Evolutionary conservation across 1,284 basidiomycete species (phyloP).

Genomic region (Heimioporus retisporus): DNA sequence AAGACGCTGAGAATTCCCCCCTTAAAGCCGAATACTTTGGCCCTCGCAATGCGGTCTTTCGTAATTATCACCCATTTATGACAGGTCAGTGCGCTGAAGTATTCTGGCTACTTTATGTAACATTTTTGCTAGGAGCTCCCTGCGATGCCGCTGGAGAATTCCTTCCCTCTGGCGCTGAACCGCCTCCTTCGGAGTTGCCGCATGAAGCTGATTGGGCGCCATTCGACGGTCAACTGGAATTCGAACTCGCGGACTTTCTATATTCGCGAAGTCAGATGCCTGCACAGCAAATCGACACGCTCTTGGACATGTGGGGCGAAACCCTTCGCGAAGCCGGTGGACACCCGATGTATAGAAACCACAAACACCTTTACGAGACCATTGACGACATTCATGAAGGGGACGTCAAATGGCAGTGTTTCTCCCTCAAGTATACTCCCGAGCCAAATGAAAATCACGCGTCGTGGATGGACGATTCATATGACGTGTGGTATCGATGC

Average conservation of each 20-base stretch:
- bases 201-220: neutral
- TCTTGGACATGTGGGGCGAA: neutral
- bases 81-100: too few species aligned
- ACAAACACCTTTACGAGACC: neutral
- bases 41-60: too few species aligned
- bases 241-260: neutral
- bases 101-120: too few species aligned
- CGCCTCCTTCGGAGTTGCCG: neutral
- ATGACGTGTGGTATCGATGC: neutral
- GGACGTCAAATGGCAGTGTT: neutral
- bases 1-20: too few species aligned
- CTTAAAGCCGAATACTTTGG: too few species aligned
- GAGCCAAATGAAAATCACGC: neutral
- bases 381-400: neutral
- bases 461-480: neutral
- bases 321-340: neutral
- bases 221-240: neutral
- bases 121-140: too few species aligned
- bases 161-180: neutral
- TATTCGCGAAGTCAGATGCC: slow-evolving; percentile 1
- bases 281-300: neutral
- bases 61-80: too few species aligned
- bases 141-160: too few species aligned
- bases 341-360: neutral
- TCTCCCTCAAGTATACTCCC: neutral